Evolutionary conservation across 805 yeast genomes (phyloP), one percentile per base, ranked within the genome.

Genomic region (Saccharomycopsis sp.): DNA sequence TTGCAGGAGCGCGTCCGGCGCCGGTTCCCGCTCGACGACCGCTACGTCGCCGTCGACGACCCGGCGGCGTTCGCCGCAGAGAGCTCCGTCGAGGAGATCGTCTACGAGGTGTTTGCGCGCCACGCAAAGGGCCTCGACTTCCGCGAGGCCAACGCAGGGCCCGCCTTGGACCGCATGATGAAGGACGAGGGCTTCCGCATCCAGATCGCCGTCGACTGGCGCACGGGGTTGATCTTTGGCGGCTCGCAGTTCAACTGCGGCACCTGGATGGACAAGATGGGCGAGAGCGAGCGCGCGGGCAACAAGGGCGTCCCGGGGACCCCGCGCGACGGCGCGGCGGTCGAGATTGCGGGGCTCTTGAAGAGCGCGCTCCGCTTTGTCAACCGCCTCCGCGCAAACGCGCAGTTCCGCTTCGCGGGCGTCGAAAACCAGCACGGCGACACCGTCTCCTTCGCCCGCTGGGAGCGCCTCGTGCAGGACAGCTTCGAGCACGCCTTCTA

Each of bases 251-350:
- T 73, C 69, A 92, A 92, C 68, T 92, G 99, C 74, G 99, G 99
- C 21, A 94, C 99, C 0, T 92, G 99, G 99, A 92, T 91, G 97
- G 99, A 92, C 72, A 92, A 92, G 73, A 92, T 92, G 98, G 99
- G 99, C 24, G 98, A 94, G 73, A 88, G 96, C 66, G 83, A 71
- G 40, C 77, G 72, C 57, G 97, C 98, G 0, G 85, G 87, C 1
- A 85, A 83, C 59, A 87, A 85, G 64, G 99, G 99, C n/a, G 75
- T 81, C 40, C 99, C 99, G 1, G 99, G 98, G 1, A 92, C 98
- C 0, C 98, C 99, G 23, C 81, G 99, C 68, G 97, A 91, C 71
- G 99, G 99, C 41, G 97, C 97, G 1, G 97, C 96, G 1, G 78
- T 92, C 57, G 99, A 92, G 71, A 87, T 92, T 58, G 90, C 83